phyloP scores from a whole-genome alignment of 768 basidiomycete genomes.

The Candolleomyces eurysporus region DNA sequence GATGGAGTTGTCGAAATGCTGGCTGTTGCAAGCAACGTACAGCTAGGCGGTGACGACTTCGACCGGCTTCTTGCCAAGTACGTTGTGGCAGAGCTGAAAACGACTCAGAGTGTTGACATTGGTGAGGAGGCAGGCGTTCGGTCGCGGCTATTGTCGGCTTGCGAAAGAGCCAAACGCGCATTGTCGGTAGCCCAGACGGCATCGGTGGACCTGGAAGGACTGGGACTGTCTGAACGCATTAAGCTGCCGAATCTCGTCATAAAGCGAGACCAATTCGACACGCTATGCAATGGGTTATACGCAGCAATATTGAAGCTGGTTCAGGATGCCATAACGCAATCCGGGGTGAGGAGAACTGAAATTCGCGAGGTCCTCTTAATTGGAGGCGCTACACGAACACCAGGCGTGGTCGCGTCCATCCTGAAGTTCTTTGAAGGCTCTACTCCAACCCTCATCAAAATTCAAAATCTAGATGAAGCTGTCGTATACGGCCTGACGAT shows the following conservation, averaged over 20 bases:
- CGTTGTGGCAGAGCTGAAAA: background rate
- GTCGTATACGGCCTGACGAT: background rate
- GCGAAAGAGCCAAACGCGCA: background rate
- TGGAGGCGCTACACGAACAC: background rate
- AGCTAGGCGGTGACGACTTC: background rate
- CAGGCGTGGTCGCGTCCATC: background rate
- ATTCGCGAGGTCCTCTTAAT: background rate
- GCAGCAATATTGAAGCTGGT: background rate
- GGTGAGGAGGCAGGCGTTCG: background rate
- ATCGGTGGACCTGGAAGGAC: background rate
- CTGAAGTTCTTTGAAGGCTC: background rate
- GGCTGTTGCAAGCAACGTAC: background rate
- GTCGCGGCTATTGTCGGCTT: background rate
- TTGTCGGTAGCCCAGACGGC: background rate
- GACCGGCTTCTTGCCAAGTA: background rate
- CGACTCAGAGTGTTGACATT: background rate
- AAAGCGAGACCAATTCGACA: background rate
- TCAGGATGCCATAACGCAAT: background rate
- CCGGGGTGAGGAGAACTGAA: background rate
- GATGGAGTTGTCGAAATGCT: background rate
- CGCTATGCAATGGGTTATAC: background rate
- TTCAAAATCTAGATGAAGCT: background rate
- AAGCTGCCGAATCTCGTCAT: background rate
- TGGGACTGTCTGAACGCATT: background rate
- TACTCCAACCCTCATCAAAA: background rate